These are phyloP conservation scores for Salvia sclarea DNA, from an alignment of 305 asterid species.

Conservation along the genomic window DNA sequence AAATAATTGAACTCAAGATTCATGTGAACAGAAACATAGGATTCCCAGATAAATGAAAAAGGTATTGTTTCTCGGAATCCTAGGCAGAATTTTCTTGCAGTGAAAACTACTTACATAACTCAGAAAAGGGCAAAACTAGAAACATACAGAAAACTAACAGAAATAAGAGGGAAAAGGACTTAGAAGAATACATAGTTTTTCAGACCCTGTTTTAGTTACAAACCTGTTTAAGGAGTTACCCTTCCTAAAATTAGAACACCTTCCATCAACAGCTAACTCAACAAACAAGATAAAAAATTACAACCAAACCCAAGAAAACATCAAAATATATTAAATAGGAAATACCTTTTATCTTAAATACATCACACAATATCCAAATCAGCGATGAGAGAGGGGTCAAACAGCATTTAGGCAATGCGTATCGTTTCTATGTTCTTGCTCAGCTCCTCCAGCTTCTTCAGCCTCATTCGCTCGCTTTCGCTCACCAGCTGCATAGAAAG, in stretches of 20 bases:
- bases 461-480: constrained; percentile 85
- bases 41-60: constrained; percentile 32
- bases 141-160: constrained; percentile 20
- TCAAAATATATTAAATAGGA: constrained; percentile 50
- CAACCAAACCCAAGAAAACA: constrained; percentile 68
- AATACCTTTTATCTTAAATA: constrained; percentile 49
- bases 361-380: constrained; percentile 70
- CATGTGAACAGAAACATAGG: constrained; percentile 26
- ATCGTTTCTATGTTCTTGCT: constrained; percentile 94
- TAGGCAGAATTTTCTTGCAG: constrained; percentile 12
- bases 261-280: constrained; percentile 51
- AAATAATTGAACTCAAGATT: background rate
- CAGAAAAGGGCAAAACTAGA: constrained; percentile 20
- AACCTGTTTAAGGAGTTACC: constrained; percentile 60
- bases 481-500: constrained; percentile 70
- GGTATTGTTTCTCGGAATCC: constrained; percentile 31
- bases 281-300: constrained; percentile 41
- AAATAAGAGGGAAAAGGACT: constrained; percentile 16
- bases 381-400: constrained; percentile 29
- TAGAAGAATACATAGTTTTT: constrained; percentile 43
- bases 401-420: constrained; percentile 39
- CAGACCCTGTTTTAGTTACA: constrained; percentile 75
- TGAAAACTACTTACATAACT: constrained; percentile 24
- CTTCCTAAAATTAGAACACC: constrained; percentile 68
- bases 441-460: constrained; percentile 97